phyloP scores from a whole-genome alignment of 2,329 filamentous ascomycete genomes.

The Aspergillus bombycis region DNA sequence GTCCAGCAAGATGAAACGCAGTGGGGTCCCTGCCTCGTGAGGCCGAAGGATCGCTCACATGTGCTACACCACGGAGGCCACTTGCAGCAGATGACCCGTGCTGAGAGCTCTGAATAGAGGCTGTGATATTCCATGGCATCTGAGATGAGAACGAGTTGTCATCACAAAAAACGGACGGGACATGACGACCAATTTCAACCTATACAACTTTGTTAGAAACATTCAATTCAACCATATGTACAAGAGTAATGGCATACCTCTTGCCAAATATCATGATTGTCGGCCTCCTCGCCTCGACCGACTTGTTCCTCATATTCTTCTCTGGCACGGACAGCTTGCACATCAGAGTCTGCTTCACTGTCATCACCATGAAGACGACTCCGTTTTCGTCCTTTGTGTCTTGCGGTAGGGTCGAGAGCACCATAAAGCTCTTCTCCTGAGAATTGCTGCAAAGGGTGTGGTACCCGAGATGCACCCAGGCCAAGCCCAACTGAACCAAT shows the following conservation, averaged over 20 bases:
- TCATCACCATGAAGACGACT: conserved; percentile 26
- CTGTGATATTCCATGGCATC: conserved; percentile 71
- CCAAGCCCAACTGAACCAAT: conserved; percentile 57
- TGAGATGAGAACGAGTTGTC: conserved; percentile 57
- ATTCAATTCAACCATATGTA: neutral
- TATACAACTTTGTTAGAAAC: conserved; percentile 21
- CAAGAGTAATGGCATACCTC: conserved; percentile 29
- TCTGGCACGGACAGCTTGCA: conserved; percentile 44
- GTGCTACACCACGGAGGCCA: conserved; percentile 37
- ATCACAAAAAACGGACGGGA: conserved; percentile 67
- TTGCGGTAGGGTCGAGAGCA: conserved; percentile 44
- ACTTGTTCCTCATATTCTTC: conserved; percentile 37
- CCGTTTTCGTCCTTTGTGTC: conserved; percentile 32
- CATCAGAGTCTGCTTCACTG: conserved; percentile 27
- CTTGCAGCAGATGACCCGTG: conserved; percentile 42
- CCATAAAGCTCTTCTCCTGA: conserved; percentile 59
- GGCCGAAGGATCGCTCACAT: conserved; percentile 34
- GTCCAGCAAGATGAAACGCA: conserved; percentile 23
- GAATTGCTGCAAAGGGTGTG: conserved; percentile 61
- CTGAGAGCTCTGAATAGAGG: conserved; percentile 58
- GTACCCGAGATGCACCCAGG: conserved; percentile 43
- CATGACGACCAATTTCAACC: conserved; percentile 73
- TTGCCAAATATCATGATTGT: conserved; percentile 39
- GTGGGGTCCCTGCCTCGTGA: conserved; percentile 18
- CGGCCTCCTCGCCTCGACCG: conserved; percentile 34